A percentile compares a stretch with the other conserved stretches of the same genome.
Evolutionary conservation across 345 rosid species (phyloP).

Genomic region (Citrus reticulata): DNA sequence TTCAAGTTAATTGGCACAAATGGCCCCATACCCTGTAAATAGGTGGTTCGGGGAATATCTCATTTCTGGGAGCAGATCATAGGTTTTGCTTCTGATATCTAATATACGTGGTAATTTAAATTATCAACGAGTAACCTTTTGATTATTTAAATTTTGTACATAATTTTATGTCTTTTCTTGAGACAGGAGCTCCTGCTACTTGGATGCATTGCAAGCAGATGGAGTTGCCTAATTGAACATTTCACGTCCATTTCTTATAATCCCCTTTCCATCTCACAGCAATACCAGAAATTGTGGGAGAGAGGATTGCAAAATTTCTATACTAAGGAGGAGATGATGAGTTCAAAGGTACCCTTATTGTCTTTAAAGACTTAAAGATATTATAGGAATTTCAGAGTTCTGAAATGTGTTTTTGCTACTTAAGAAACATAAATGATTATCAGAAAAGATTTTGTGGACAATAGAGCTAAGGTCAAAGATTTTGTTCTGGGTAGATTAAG

Average conservation of each 20-base stretch:
- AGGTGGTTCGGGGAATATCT: not conserved
- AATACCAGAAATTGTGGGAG: slow-evolving; percentile 48
- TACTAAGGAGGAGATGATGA: slow-evolving; percentile 28
- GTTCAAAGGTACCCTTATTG: slow-evolving; percentile 41
- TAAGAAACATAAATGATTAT: not conserved
- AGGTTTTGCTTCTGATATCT: not conserved
- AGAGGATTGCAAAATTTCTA: slow-evolving; percentile 35
- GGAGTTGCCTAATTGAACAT: slow-evolving; percentile 54
- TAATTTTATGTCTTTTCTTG: slow-evolving; percentile 10
- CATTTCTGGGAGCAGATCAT: not conserved
- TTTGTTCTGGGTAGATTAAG: not conserved
- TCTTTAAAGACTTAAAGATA: not conserved
- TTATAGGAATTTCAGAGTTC: not conserved
- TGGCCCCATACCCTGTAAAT: not conserved
- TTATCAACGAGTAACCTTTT: not conserved
- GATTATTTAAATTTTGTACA: not conserved
- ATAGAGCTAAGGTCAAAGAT: not conserved
- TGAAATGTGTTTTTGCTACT: not conserved
- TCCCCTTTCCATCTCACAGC: slow-evolving; percentile 47
- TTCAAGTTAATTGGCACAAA: not conserved
- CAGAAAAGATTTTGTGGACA: not conserved
- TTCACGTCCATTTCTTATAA: slow-evolving; percentile 54
- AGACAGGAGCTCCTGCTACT: slow-evolving; percentile 72
- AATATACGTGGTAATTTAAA: not conserved
- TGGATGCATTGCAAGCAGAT: slow-evolving; percentile 58